A percentile compares a stretch with the other conserved stretches of the same genome.
These are phyloP conservation scores for Rehmannia glutinosa DNA, from an alignment of 257 asterid genomes.

Conservation along the genomic window DNA sequence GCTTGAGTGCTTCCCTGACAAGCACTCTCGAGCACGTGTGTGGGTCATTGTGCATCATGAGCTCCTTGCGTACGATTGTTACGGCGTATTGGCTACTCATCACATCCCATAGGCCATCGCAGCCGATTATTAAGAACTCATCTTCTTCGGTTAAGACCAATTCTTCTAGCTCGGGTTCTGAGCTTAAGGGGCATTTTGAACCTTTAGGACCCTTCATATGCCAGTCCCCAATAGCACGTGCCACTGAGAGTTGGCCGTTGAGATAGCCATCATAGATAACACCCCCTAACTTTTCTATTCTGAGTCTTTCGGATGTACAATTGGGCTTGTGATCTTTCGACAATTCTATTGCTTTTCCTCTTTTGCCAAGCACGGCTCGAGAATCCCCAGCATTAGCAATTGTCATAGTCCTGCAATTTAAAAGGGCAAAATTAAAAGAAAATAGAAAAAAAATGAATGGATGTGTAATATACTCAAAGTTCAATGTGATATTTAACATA, in stretches of 20 bases:
- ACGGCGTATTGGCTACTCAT: conserved; percentile 93
- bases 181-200: conserved; percentile 53
- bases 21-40: conserved; percentile 62
- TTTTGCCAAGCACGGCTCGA: conserved; percentile 77
- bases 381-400: conserved; percentile 91
- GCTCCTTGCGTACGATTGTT: conserved; percentile 74
- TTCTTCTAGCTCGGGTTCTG: conserved; percentile 80
- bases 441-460: neutral
- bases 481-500: neutral
- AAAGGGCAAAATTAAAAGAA: neutral
- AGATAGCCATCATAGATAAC: conserved; percentile 81
- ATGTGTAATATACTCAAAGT: neutral
- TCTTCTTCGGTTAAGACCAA: conserved; percentile 63
- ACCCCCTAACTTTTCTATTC: conserved; percentile 80
- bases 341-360: conserved; percentile 76
- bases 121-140: conserved; percentile 79
- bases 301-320: conserved; percentile 55
- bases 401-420: conserved; percentile 45
- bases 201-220: conserved; percentile 90
- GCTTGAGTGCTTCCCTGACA: conserved; percentile 46
- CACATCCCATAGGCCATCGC: conserved; percentile 92
- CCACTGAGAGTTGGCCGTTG: conserved; percentile 86
- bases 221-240: conserved; percentile 91
- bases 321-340: conserved; percentile 88
- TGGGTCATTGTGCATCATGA: conserved; percentile 77